Conservation (phyloP, 2,329 filamentous ascomycete genomes). For the Stachybotrys chartarum region DNA sequence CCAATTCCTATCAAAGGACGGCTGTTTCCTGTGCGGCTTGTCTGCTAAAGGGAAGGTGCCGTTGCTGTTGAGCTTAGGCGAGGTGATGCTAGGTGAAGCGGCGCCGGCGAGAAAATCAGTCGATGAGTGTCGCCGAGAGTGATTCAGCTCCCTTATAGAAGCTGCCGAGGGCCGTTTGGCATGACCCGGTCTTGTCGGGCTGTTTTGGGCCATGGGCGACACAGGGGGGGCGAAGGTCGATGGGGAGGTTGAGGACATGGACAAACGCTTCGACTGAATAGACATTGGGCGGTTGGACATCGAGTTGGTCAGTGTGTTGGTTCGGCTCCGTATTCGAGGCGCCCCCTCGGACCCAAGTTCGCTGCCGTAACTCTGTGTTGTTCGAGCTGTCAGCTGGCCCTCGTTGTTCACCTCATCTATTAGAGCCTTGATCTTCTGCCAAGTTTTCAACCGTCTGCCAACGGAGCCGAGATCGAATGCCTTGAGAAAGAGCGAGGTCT, state of each 20-base stretch:
- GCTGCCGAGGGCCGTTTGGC: constrained; percentile 67
- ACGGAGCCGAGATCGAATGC: constrained; percentile 91
- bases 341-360: constrained; percentile 51
- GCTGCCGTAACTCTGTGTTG: constrained; percentile 50
- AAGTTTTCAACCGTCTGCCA: constrained; percentile 82
- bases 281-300: constrained; percentile 45
- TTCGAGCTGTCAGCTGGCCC: constrained; percentile 36
- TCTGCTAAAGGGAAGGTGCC: constrained; percentile 34
- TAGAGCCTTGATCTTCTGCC: constrained; percentile 90
- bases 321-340: constrained; percentile 45
- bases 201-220: constrained; percentile 34
- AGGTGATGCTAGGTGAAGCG: constrained; percentile 12
- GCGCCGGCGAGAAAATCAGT: constrained; percentile 57
- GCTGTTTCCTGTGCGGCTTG: constrained; percentile 52
- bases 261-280: constrained; percentile 39
- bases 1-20: constrained; percentile 66
- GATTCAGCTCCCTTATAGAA: constrained; percentile 73
- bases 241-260: constrained; percentile 42
- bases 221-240: constrained; percentile 32
- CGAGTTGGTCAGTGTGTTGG: constrained; percentile 53
- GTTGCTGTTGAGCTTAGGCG: constrained; percentile 34
- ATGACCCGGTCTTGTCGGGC: constrained; percentile 39
- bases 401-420: constrained; percentile 73
- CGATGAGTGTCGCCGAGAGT: constrained; percentile 81
- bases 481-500: constrained; percentile 90